Percentiles rank a stretch among this genome's conserved stretches.
These are phyloP conservation scores for Hyaloscypha hepaticicola DNA, from an alignment of 495 filamentous ascomycete species.

Conservation along the genomic window DNA sequence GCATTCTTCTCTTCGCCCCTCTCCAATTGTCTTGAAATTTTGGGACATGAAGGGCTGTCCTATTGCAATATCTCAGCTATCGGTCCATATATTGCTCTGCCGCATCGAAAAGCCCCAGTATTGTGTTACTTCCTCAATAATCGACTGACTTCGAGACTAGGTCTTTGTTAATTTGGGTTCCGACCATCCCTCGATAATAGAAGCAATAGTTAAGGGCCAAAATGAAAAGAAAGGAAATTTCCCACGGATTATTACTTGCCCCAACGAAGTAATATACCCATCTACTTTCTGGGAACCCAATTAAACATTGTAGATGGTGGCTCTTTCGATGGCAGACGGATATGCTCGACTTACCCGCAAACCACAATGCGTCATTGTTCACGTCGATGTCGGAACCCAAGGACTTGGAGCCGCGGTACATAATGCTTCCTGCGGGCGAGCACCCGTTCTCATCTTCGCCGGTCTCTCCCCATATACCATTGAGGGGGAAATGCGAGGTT, in stretches of 20 bases:
- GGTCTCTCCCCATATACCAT: conserved; percentile 86
- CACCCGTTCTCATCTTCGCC: conserved; percentile 87
- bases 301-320: conserved; percentile 73
- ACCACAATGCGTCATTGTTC: conserved; percentile 89
- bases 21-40: neutral
- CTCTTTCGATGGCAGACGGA: conserved; percentile 94
- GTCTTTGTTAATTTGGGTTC: conserved; percentile 83
- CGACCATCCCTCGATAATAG: conserved; percentile 60
- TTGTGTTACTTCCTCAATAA: no score
- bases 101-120: no score
- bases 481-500: conserved; percentile 87
- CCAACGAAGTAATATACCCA: conserved; percentile 65
- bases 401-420: conserved; percentile 86
- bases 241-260: conserved; percentile 88
- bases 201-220: conserved; percentile 93
- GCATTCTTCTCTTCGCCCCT: neutral
- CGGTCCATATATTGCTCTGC: no score
- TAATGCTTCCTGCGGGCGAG: conserved; percentile 83
- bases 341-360: conserved; percentile 84
- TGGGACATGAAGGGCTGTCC: no score
- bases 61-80: no score
- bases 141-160: neutral
- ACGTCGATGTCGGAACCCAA: conserved; percentile 96
- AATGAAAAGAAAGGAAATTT: conserved; percentile 63
- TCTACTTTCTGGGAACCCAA: neutral